Conservation (phyloP, 2,329 filamentous ascomycete genomes). For the Trichoderma atroviride region DNA sequence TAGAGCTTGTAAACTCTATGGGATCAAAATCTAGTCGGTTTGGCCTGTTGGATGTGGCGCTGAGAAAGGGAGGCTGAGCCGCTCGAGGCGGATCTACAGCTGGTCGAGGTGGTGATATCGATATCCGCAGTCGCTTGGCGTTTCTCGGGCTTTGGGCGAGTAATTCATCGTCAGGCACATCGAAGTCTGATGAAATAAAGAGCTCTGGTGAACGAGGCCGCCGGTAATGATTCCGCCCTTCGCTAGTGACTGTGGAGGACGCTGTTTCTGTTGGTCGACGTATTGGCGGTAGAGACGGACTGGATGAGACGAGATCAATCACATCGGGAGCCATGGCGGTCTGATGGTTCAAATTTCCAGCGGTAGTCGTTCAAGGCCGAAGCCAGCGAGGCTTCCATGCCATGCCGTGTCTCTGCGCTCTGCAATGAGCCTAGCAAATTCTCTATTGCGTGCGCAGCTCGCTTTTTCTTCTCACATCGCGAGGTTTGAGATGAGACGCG, state of each 20-base stretch:
- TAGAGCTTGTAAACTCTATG: slow-evolving; percentile 46
- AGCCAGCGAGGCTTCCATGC: neutral
- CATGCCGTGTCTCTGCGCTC: neutral
- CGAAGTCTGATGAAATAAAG: slow-evolving; percentile 11
- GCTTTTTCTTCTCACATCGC: neutral
- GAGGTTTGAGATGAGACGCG: neutral
- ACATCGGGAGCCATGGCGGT: slow-evolving; percentile 39
- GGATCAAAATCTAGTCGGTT: slow-evolving; percentile 29
- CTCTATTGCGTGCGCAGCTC: neutral
- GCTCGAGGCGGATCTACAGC: neutral
- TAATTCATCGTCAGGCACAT: neutral
- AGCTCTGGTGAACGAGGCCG: neutral
- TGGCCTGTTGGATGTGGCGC: neutral
- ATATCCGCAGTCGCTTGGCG: slow-evolving; percentile 4
- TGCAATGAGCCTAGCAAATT: neutral
- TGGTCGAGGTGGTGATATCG: neutral
- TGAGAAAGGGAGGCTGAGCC: slow-evolving; percentile 2
- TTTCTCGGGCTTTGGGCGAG: neutral
- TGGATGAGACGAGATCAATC: slow-evolving; percentile 45
- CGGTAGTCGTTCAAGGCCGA: neutral
- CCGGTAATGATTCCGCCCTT: neutral
- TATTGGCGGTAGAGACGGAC: slow-evolving; percentile 32
- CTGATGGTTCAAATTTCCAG: neutral
- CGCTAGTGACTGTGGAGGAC: neutral
- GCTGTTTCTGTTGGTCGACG: neutral